Evolutionary conservation across 2,329 filamentous ascomycete species (phyloP).

Genomic region (Neonectria sp.): DNA sequence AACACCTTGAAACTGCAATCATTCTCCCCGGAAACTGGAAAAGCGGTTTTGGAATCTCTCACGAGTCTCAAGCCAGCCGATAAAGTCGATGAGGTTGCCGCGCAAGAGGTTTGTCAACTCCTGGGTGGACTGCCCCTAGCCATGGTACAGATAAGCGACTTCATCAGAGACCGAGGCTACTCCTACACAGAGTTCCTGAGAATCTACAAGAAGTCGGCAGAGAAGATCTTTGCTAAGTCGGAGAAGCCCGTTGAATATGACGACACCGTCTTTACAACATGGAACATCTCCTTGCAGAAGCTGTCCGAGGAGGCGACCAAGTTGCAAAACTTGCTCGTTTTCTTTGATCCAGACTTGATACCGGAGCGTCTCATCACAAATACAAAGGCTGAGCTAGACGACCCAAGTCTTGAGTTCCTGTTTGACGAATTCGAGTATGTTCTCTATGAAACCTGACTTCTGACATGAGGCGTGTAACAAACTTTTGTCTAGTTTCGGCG

Average conservation of each 20-base stretch:
- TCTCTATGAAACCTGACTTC: neutral
- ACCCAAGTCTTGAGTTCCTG: slow-evolving; percentile 2
- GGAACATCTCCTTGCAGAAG: slow-evolving; percentile 19
- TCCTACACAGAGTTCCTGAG: slow-evolving; percentile 18
- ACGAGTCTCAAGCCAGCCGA: slow-evolving; percentile 11
- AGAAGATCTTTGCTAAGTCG: slow-evolving; percentile 20
- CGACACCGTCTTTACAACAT: slow-evolving; percentile 14
- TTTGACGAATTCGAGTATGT: slow-evolving; percentile 19
- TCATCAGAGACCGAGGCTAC: slow-evolving; percentile 15
- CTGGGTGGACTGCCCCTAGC: slow-evolving; percentile 25
- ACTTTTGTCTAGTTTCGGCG: slow-evolving; percentile 9
- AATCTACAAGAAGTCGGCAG: slow-evolving; percentile 25
- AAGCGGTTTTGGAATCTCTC: slow-evolving; percentile 16
- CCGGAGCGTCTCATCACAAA: slow-evolving; percentile 18
- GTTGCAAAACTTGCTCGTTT: slow-evolving; percentile 16
- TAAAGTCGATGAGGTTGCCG: slow-evolving; percentile 13
- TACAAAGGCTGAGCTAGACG: slow-evolving; percentile 15
- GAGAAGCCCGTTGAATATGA: slow-evolving; percentile 21
- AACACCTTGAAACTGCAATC: slow-evolving; percentile 16
- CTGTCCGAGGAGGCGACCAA: slow-evolving; percentile 18
- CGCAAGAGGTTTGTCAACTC: slow-evolving; percentile 11
- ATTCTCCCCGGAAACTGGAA: slow-evolving; percentile 17
- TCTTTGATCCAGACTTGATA: slow-evolving; percentile 25
- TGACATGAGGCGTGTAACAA: slow-evolving; percentile 6
- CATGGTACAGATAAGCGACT: slow-evolving; percentile 20